These are phyloP conservation scores for Geranium brycei DNA, from an alignment of 345 rosid genomes.

Conservation along the genomic window DNA sequence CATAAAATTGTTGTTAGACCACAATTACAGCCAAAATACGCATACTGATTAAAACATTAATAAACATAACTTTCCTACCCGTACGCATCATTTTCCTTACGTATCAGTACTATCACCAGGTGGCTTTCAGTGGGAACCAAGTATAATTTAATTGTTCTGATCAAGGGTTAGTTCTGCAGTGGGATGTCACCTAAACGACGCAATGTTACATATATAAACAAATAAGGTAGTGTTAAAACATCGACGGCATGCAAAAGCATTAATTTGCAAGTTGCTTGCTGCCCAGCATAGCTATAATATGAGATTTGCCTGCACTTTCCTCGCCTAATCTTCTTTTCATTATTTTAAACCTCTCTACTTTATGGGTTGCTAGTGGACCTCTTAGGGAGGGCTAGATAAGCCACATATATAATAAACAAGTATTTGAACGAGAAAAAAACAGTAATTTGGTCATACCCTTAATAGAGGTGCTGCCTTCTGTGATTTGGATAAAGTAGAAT, in stretches of 20 bases:
- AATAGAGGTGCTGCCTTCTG: background rate
- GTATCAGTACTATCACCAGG: background rate
- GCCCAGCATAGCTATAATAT: background rate
- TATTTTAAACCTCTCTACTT: background rate
- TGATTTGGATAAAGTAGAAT: background rate
- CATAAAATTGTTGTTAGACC: no score
- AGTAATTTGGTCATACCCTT: background rate
- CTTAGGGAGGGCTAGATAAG: background rate
- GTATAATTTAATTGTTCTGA: no score
- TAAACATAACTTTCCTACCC: background rate
- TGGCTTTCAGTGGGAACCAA: background rate
- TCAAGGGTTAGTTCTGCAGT: background rate
- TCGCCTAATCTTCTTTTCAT: background rate
- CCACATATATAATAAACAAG: background rate
- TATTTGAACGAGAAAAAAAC: background rate
- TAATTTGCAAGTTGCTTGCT: background rate
- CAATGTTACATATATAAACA: background rate
- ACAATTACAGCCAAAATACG: no score
- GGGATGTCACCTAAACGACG: constrained; percentile 1
- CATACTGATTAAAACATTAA: background rate
- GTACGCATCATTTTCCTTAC: background rate
- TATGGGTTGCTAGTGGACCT: background rate
- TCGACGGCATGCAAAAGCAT: background rate
- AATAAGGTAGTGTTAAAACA: background rate
- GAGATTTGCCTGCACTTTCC: background rate